phyloP scores from a whole-genome alignment of 1,284 basidiomycete genomes.

The Pseudozyma sp. region DNA sequence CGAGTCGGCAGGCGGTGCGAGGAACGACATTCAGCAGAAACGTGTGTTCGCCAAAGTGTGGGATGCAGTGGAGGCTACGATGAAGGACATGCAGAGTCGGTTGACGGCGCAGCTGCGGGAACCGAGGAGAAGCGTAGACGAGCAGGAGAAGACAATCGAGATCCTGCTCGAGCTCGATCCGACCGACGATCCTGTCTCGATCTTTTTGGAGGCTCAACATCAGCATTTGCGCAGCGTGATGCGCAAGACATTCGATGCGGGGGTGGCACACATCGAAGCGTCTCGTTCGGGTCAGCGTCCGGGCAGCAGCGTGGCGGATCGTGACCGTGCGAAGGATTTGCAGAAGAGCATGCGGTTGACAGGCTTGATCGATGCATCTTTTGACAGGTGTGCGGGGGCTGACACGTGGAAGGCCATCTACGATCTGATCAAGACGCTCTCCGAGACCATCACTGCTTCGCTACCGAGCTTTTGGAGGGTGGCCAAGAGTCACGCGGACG shows the following conservation, averaged over 20 bases:
- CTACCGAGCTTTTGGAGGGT: conserved; percentile 95
- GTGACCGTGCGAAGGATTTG: conserved; percentile 72
- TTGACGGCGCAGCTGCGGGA: conserved; percentile 85
- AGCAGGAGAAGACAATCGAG: conserved; percentile 98
- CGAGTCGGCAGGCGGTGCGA: conserved; percentile 24
- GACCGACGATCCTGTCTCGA: conserved; percentile 79
- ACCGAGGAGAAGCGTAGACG: conserved; percentile 82
- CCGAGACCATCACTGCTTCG: conserved; percentile 72
- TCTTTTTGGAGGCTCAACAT: conserved; percentile 93
- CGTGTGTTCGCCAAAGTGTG: conserved; percentile 96
- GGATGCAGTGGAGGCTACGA: conserved; percentile 92
- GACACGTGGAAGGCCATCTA: conserved; percentile 80
- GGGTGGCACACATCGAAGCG: conserved; percentile 36
- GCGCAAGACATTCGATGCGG: conserved; percentile 75
- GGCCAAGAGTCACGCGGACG: conserved; percentile 85
- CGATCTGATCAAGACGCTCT: conserved; percentile 73
- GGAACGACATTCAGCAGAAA: conserved; percentile 74
- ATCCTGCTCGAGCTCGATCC: conserved; percentile 66
- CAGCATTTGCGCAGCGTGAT: conserved; percentile 84
- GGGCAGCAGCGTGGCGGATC: conserved; percentile 73
- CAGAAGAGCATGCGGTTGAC: conserved; percentile 64
- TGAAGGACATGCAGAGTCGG: conserved; percentile 86
- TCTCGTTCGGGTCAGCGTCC: conserved; percentile 10
- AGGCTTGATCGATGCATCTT: conserved; percentile 38
- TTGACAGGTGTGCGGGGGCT: conserved; percentile 50